Percentiles rank a stretch among this genome's conserved stretches.
phyloP scores from a whole-genome alignment of 352 stramenopile species.

The Aphanomyces astaci region DNA sequence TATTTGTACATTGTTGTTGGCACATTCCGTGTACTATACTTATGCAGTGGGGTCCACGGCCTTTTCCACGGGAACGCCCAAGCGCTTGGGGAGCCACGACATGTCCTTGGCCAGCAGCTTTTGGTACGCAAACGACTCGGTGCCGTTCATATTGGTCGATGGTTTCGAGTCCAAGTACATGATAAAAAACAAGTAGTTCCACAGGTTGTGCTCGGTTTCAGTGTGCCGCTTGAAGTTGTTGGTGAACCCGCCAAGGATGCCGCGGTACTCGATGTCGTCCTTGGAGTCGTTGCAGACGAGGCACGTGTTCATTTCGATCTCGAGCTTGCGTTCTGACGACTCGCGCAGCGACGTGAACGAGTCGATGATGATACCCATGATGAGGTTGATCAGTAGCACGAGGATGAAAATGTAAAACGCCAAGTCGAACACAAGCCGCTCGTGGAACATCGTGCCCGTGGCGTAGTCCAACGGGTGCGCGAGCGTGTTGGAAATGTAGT shows the following conservation, averaged over 20 bases:
- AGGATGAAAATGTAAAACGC: slow-evolving; percentile 25
- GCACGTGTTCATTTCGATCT: slow-evolving; percentile 22
- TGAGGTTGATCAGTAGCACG: slow-evolving; percentile 20
- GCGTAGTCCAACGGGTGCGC: slow-evolving; percentile 18
- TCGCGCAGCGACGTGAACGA: slow-evolving; percentile 24
- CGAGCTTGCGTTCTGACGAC: slow-evolving; percentile 14
- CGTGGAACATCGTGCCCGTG: not conserved
- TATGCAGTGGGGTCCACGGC: no score
- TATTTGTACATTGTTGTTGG: not conserved
- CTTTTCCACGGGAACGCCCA: not conserved
- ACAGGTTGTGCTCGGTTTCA: slow-evolving; percentile 38
- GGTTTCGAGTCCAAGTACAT: slow-evolving; percentile 38
- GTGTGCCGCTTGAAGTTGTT: slow-evolving; percentile 33
- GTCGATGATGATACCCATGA: slow-evolving; percentile 29
- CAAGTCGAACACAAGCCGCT: slow-evolving; percentile 21
- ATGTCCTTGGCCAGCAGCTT: slow-evolving; percentile 33
- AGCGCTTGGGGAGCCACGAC: slow-evolving; percentile 30
- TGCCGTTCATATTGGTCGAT: slow-evolving; percentile 32
- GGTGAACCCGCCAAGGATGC: slow-evolving; percentile 12
- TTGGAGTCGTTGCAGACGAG: slow-evolving; percentile 21
- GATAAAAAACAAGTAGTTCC: slow-evolving; percentile 44
- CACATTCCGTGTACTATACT: not conserved
- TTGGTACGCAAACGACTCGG: slow-evolving; percentile 33
- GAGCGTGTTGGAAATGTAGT: slow-evolving; percentile 14
- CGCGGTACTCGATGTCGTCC: slow-evolving; percentile 23